phyloP scores from a whole-genome alignment of 208 protist species.

The Angomonas deanei region DNA sequence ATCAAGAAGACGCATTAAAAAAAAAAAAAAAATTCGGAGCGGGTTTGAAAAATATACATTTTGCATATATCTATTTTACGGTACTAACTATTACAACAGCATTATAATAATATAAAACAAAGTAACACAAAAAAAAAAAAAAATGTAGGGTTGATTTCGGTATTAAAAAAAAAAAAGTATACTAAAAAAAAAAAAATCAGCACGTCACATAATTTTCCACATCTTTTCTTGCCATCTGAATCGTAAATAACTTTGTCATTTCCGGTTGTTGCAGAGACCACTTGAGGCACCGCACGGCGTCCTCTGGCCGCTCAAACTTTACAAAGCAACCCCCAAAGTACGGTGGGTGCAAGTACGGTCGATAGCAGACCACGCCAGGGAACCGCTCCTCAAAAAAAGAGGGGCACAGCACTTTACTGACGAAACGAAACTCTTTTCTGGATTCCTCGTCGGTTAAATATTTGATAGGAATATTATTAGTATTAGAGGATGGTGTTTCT shows the following conservation, averaged over 20 bases:
- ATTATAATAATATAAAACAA: slow-evolving; percentile 6
- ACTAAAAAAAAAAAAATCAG: slow-evolving; percentile 10
- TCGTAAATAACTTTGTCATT: neutral
- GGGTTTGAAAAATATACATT: slow-evolving; percentile 3
- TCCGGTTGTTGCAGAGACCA: slow-evolving; percentile 16
- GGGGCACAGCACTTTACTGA: neutral
- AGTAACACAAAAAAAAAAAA: slow-evolving; percentile 11
- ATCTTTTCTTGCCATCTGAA: slow-evolving; percentile 5
- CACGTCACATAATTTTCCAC: neutral
- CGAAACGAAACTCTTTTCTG: slow-evolving; percentile 6
- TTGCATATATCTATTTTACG: too few species aligned
- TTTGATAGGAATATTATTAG: too few species aligned
- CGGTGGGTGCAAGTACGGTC: slow-evolving; percentile 31
- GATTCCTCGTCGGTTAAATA: too few species aligned
- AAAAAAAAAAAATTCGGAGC: slow-evolving; percentile 18
- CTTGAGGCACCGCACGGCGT: slow-evolving; percentile 43
- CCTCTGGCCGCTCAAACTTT: slow-evolving; percentile 30
- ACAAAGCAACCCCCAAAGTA: slow-evolving; percentile 53
- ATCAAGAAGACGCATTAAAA: neutral
- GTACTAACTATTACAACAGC: too few species aligned
- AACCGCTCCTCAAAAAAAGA: slow-evolving; percentile 34
- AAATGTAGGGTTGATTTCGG: slow-evolving; percentile 2
- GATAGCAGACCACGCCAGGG: slow-evolving; percentile 31
- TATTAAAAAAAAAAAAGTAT: neutral
- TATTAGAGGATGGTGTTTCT: too few species aligned